Evolutionary conservation across 805 yeast genomes (phyloP).

Genomic region (Wickerhamiella cacticola): DNA sequence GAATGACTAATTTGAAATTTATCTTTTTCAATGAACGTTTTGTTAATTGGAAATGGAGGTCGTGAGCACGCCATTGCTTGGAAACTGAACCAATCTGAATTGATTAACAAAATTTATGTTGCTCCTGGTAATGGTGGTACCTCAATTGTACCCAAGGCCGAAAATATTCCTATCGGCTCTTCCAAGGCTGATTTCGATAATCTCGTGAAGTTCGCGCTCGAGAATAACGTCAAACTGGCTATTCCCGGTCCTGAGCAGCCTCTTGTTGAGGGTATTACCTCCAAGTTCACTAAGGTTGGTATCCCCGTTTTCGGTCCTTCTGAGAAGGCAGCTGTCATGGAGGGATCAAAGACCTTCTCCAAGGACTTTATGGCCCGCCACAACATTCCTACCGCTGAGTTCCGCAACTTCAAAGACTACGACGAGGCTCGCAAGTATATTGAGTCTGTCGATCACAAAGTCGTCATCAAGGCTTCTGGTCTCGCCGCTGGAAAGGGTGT

Average conservation of each 20-base stretch:
- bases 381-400: conserved; percentile 87
- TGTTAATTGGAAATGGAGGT: conserved; percentile 95
- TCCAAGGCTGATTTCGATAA: conserved; percentile 53
- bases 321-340: conserved; percentile 80
- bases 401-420: conserved; percentile 65
- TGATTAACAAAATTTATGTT: conserved; percentile 63
- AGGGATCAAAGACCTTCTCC: conserved; percentile 91
- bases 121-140: conserved; percentile 98
- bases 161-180: conserved; percentile 58
- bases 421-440: conserved; percentile 67
- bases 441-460: conserved; percentile 49
- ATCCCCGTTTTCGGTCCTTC: conserved; percentile 97
- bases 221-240: conserved; percentile 56
- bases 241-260: conserved; percentile 99
- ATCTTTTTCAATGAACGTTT: conserved; percentile 40
- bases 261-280: conserved; percentile 80
- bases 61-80: conserved; percentile 96
- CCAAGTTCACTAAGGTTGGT: conserved; percentile 65
- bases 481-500: conserved; percentile 99
- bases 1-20: not conserved
- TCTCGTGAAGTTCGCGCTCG: conserved; percentile 62
- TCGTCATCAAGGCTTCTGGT: conserved; percentile 95
- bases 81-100: conserved; percentile 70
- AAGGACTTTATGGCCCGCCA: conserved; percentile 89
- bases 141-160: conserved; percentile 40